Conservation (phyloP, 495 filamentous ascomycete genomes). For the Trichoderma virens region DNA sequence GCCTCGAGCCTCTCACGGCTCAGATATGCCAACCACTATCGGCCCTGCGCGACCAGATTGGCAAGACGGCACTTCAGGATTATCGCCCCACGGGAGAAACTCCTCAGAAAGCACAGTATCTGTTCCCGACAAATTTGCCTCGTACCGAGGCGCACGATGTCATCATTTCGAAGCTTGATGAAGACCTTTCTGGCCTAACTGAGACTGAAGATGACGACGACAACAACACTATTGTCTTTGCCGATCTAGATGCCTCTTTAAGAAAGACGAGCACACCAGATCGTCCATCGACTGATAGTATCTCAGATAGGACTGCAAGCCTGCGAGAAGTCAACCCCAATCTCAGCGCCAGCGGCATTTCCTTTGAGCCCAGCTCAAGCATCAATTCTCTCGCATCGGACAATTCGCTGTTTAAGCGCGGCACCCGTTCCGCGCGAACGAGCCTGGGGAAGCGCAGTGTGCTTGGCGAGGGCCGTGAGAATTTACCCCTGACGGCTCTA, state of each 20-base stretch:
- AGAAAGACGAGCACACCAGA: constrained; percentile 23
- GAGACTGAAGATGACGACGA: background rate
- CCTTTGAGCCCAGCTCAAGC: constrained; percentile 26
- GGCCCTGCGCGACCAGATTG: constrained; percentile 57
- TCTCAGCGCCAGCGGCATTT: constrained; percentile 15
- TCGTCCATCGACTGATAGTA: constrained; percentile 15
- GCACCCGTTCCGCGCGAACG: constrained; percentile 38
- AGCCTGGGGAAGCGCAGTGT: constrained; percentile 33
- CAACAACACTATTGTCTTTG: constrained; percentile 23
- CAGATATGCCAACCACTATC: constrained; percentile 60
- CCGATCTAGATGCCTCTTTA: constrained; percentile 22
- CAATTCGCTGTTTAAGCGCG: constrained; percentile 41
- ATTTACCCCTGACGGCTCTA: constrained; percentile 41
- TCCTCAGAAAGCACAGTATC: constrained; percentile 67
- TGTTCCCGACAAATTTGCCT: constrained; percentile 68
- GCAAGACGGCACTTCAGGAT: constrained; percentile 56
- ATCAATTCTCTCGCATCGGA: constrained; percentile 18
- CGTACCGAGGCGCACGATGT: constrained; percentile 64
- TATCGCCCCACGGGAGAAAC: constrained; percentile 81
- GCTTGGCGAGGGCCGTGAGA: constrained; percentile 53
- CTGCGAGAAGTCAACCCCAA: constrained; percentile 42
- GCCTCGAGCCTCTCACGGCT: constrained; percentile 49
- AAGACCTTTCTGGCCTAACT: constrained; percentile 15
- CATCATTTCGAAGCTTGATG: constrained; percentile 51
- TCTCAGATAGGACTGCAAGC: constrained; percentile 21